Conservation (phyloP, 208 protist species). For the Leishmania arabica region DNA sequence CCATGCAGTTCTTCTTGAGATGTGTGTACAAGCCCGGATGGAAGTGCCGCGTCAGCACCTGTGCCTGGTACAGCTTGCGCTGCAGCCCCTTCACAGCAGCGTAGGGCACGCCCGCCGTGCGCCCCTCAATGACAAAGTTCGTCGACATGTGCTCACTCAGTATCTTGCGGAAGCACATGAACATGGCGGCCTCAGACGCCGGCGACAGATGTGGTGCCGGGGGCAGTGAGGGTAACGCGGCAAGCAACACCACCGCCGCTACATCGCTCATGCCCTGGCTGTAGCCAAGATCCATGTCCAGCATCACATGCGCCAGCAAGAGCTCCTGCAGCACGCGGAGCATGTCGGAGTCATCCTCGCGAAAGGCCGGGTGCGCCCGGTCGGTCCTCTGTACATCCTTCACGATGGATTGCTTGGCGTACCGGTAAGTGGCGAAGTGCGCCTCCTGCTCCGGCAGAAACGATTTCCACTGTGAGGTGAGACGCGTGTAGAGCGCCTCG, state of each 20-base stretch:
- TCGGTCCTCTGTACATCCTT: constrained; percentile 92
- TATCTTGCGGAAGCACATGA: constrained; percentile 38
- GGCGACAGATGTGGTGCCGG: neutral
- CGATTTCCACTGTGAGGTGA: constrained; percentile 78
- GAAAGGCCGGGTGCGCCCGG: constrained; percentile 48
- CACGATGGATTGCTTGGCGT: constrained; percentile 57
- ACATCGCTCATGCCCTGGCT: constrained; percentile 92
- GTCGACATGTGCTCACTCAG: constrained; percentile 46
- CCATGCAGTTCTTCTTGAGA: constrained; percentile 42
- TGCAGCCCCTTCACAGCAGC: constrained; percentile 44
- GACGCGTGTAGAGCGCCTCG: constrained; percentile 45
- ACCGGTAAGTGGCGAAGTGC: constrained; percentile 64
- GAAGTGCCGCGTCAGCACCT: constrained; percentile 60
- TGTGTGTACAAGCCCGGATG: constrained; percentile 62
- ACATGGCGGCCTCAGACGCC: constrained; percentile 27
- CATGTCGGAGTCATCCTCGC: constrained; percentile 46
- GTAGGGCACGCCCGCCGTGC: constrained; percentile 21
- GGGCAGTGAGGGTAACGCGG: constrained; percentile 41
- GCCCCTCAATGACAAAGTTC: constrained; percentile 66
- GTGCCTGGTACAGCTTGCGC: constrained; percentile 43
- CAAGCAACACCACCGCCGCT: constrained; percentile 53
- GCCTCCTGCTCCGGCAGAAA: constrained; percentile 73
- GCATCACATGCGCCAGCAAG: constrained; percentile 84
- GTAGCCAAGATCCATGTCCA: constrained; percentile 94
- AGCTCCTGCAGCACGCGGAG: constrained; percentile 66